Percentiles rank a stretch among this genome's conserved stretches.
phyloP scores from a whole-genome alignment of 2,329 filamentous ascomycete genomes.

The Paraphaeosphaeria minitans region DNA sequence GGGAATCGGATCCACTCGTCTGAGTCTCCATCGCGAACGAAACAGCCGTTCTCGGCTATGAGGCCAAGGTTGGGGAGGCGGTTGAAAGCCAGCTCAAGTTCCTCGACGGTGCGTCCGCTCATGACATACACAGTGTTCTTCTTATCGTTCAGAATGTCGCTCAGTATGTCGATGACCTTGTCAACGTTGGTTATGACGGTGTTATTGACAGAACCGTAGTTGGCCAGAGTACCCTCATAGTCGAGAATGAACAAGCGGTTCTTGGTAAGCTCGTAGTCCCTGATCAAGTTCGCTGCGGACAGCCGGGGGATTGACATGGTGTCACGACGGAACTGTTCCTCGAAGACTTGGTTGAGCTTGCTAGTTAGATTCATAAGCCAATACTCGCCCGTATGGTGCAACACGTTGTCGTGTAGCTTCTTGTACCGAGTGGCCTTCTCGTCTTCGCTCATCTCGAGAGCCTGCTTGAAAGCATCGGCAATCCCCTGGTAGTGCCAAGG shows the following conservation, averaged over 20 bases:
- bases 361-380: conserved; percentile 82
- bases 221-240: conserved; percentile 90
- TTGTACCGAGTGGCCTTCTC: conserved; percentile 79
- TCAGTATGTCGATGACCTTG: conserved; percentile 80
- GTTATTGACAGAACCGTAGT: conserved; percentile 81
- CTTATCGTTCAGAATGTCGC: conserved; percentile 78
- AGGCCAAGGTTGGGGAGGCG: conserved; percentile 82
- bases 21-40: conserved; percentile 71
- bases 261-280: conserved; percentile 68
- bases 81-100: conserved; percentile 84
- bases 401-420: conserved; percentile 73
- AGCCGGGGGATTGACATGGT: conserved; percentile 86
- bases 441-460: conserved; percentile 76
- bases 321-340: conserved; percentile 83
- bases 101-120: conserved; percentile 85
- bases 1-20: conserved; percentile 79
- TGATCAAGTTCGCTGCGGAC: conserved; percentile 67
- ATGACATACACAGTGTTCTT: conserved; percentile 91
- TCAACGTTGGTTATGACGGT: conserved; percentile 87
- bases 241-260: conserved; percentile 86
- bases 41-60: conserved; percentile 94
- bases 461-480: conserved; percentile 81
- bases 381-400: conserved; percentile 79
- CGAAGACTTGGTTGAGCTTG: conserved; percentile 74
- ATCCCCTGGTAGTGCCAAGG: conserved; percentile 94